Evolutionary conservation across 2,329 filamentous ascomycete genomes (phyloP), one percentile per base, ranked within the genome.

Genomic region (Paecilomyces sp.): DNA sequence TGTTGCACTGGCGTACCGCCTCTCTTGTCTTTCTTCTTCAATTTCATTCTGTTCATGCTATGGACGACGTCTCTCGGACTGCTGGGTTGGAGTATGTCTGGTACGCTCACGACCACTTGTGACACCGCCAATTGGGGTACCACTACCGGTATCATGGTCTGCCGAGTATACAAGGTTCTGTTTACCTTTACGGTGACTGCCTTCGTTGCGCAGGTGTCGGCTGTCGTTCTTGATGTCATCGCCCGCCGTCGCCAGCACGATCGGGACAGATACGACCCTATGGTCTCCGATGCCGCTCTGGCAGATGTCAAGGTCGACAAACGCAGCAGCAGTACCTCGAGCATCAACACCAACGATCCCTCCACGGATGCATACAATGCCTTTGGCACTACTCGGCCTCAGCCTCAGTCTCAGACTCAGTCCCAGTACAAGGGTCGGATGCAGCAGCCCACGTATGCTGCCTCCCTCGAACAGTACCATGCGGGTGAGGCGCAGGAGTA

Each of bases 131-230:
- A 79, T 67, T 86, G 84, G 84, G 77, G 78, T n/a, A 79, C 79
- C 34, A 75, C 79, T 1, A 76, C 78, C 2, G 84, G 83, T 2
- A 78, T 85, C 58, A 78, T 79, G 69, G 77, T 86, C 54, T 86
- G 84, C 67, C 72, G 80, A 57, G 74, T 79, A 59, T 87, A 85
- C 77, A 86, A 86, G 70, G 79, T 81, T 11, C 72, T 86, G n/a
- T 86, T 84, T 70, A 73, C 79, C 33, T 86, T 86, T 68, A 76
- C 78, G 3, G 65, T 83, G 30, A 62, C 81, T 31, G 82, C 80
- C 6, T 60, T 66, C n/a, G 65, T 79, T 2, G 74, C 79, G 2
- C 80, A 81, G 34, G 68, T 82, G 58, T 70, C 77, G 11, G 76
- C 80, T 7, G 67, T 83, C 41, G 66, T 71, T 8, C 73, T 86